A percentile compares a stretch with the other conserved stretches of the same genome.
These are phyloP conservation scores for Penicillium occitanis DNA, from an alignment of 2,329 filamentous ascomycete genomes.

Conservation along the genomic window DNA sequence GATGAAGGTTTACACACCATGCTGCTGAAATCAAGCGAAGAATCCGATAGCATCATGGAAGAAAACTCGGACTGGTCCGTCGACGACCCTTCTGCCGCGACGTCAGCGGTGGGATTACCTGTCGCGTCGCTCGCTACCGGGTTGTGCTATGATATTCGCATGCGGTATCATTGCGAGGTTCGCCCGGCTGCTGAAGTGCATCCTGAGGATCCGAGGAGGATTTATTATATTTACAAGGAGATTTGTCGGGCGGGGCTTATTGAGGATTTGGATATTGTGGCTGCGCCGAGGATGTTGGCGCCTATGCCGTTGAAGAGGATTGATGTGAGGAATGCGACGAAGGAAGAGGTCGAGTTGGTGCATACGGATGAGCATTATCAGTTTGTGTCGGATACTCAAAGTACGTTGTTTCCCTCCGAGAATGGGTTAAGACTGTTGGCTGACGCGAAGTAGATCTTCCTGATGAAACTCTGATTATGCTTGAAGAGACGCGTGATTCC, in stretches of 20 bases:
- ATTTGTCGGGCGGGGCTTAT: slow-evolving; percentile 80
- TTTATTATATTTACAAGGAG: slow-evolving; percentile 88
- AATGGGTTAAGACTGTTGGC: background rate
- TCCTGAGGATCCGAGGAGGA: slow-evolving; percentile 88
- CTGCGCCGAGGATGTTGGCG: slow-evolving; percentile 47
- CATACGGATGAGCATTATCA: slow-evolving; percentile 75
- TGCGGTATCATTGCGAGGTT: slow-evolving; percentile 92
- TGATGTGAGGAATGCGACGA: slow-evolving; percentile 70
- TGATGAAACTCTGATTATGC: slow-evolving; percentile 63
- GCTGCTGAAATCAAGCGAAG: slow-evolving; percentile 24
- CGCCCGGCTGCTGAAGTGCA: slow-evolving; percentile 71
- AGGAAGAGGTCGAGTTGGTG: slow-evolving; percentile 75
- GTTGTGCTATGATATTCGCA: slow-evolving; percentile 86
- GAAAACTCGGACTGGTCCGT: slow-evolving; percentile 45
- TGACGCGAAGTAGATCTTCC: slow-evolving; percentile 42
- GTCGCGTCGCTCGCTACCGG: slow-evolving; percentile 64
- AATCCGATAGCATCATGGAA: slow-evolving; percentile 38
- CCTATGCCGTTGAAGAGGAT: slow-evolving; percentile 67
- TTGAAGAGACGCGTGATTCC: slow-evolving; percentile 71
- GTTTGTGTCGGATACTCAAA: slow-evolving; percentile 66
- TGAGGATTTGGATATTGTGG: slow-evolving; percentile 53
- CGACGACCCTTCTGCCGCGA: slow-evolving; percentile 29
- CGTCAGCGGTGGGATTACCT: slow-evolving; percentile 44
- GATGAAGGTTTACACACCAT: slow-evolving; percentile 26
- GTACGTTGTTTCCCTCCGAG: slow-evolving; percentile 30